phyloP scores from a whole-genome alignment of 768 basidiomycete genomes.

The Macrolepiota dolichaula region DNA sequence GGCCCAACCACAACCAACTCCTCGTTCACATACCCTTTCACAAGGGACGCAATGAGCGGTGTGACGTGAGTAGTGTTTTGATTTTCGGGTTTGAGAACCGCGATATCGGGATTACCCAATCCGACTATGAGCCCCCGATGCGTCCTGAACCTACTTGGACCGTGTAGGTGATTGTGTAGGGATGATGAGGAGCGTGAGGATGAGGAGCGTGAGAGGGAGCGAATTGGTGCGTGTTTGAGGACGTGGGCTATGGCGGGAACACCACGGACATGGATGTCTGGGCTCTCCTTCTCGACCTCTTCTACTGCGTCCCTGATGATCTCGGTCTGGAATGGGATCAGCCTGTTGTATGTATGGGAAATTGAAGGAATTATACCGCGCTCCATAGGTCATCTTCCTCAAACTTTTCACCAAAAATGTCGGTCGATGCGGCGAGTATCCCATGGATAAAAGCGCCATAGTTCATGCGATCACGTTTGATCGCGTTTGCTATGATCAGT shows the following conservation, averaged over 20 bases:
- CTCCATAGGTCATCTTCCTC: slow-evolving; percentile 29
- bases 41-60: slow-evolving; percentile 50
- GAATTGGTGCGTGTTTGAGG: not conserved
- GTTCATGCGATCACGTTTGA: slow-evolving; percentile 25
- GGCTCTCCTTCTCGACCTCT: slow-evolving; percentile 9
- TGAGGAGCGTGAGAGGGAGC: not conserved
- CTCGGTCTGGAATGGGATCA: slow-evolving; percentile 18
- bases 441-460: slow-evolving; percentile 31
- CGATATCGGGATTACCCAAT: slow-evolving; percentile 49
- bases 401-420: slow-evolving; percentile 32
- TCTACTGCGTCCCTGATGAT: slow-evolving; percentile 28
- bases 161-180: slow-evolving; percentile 14
- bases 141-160: not conserved
- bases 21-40: slow-evolving; percentile 51
- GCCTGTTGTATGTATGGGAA: not conserved
- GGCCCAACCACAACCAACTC: slow-evolving; percentile 51
- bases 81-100: slow-evolving; percentile 51
- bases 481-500: slow-evolving; percentile 34
- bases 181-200: not conserved
- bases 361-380: slow-evolving; percentile 22
- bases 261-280: not conserved
- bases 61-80: slow-evolving; percentile 63
- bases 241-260: slow-evolving; percentile 3
- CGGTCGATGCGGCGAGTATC: slow-evolving; percentile 27
- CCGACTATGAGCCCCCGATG: slow-evolving; percentile 14